Conservation (phyloP, 2,329 filamentous ascomycete genomes). For the Ampelomyces quisqualis region DNA sequence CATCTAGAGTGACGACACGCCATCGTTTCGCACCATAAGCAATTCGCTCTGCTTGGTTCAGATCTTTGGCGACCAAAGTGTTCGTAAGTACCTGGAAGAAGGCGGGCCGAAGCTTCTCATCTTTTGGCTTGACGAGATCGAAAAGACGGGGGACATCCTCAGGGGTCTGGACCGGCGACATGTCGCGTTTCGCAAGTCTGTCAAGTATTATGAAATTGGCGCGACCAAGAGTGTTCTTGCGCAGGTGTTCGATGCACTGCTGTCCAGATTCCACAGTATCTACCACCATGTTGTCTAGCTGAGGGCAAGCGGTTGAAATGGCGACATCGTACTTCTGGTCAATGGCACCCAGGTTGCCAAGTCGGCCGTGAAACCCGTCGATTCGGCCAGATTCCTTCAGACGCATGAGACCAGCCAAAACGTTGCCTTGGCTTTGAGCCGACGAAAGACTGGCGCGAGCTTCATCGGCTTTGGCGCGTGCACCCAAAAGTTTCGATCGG, state of each 20-base stretch:
- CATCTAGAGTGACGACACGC: slow-evolving; percentile 93
- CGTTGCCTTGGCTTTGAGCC: slow-evolving; percentile 89
- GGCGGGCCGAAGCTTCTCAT: slow-evolving; percentile 81
- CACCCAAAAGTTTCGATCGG: slow-evolving; percentile 80
- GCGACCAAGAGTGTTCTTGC: slow-evolving; percentile 94
- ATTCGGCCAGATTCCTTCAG: slow-evolving; percentile 95
- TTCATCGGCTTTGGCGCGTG: slow-evolving; percentile 93
- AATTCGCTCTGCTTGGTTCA: slow-evolving; percentile 95
- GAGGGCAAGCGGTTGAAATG: slow-evolving; percentile 93
- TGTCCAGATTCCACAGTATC: slow-evolving; percentile 95
- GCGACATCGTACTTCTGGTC: slow-evolving; percentile 93
- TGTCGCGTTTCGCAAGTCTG: slow-evolving; percentile 74
- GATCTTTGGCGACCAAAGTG: slow-evolving; percentile 86
- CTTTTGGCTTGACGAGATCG: slow-evolving; percentile 85
- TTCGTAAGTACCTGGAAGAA: slow-evolving; percentile 97
- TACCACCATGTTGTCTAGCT: slow-evolving; percentile 93
- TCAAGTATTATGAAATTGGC: slow-evolving; percentile 97
- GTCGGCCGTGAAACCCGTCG: slow-evolving; percentile 91
- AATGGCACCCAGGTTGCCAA: slow-evolving; percentile 92
- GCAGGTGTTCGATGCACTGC: slow-evolving; percentile 95
- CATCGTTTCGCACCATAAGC: slow-evolving; percentile 91
- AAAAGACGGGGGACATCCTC: slow-evolving; percentile 91
- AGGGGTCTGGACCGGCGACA: slow-evolving; percentile 80
- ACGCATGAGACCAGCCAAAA: slow-evolving; percentile 87
- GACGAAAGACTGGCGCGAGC: slow-evolving; percentile 85